Evolutionary conservation across 768 basidiomycete species (phyloP).

Genomic region (Mrakia hoshinonis): DNA sequence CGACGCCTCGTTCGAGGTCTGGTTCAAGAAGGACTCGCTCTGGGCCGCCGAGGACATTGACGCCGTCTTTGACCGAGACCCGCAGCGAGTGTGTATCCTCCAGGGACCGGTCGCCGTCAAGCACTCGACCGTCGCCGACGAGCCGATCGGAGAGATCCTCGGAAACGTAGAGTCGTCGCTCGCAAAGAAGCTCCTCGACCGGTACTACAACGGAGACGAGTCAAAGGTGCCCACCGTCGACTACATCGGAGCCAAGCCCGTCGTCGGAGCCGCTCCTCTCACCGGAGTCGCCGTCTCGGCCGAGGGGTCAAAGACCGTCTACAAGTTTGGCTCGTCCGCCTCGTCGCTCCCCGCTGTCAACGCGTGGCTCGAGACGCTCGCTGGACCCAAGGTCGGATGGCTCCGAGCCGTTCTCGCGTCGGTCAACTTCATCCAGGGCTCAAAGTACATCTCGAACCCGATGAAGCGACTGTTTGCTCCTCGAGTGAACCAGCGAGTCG

Average conservation of each 20-base stretch:
- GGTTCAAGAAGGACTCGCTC: slow-evolving; percentile 99
- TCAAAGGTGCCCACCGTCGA: slow-evolving; percentile 69
- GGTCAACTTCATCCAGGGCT: slow-evolving; percentile 75
- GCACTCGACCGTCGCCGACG: slow-evolving; percentile 76
- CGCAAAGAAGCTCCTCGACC: slow-evolving; percentile 65
- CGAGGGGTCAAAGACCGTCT: slow-evolving; percentile 43
- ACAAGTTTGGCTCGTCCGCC: slow-evolving; percentile 41
- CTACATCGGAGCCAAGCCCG: slow-evolving; percentile 60
- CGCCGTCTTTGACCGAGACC: slow-evolving; percentile 97
- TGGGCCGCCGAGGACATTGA: slow-evolving; percentile 98
- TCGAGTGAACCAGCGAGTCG: slow-evolving; percentile 66
- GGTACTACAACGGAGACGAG: slow-evolving; percentile 66
- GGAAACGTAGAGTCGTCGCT: slow-evolving; percentile 76
- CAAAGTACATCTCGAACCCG: slow-evolving; percentile 77
- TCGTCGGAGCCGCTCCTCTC: slow-evolving; percentile 40
- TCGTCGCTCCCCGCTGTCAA: slow-evolving; percentile 51
- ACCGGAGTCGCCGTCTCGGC: slow-evolving; percentile 46
- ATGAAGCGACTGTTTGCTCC: slow-evolving; percentile 77
- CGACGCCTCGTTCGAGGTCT: slow-evolving; percentile 86
- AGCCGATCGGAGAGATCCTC: slow-evolving; percentile 84
- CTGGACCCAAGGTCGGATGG: slow-evolving; percentile 76
- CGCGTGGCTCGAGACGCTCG: slow-evolving; percentile 75
- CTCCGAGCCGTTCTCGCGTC: slow-evolving; percentile 73
- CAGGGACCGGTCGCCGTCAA: slow-evolving; percentile 94
- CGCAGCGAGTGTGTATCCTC: slow-evolving; percentile 92